Conservation (phyloP, 768 basidiomycete species). For the Phlebiopsis gigantea region DNA sequence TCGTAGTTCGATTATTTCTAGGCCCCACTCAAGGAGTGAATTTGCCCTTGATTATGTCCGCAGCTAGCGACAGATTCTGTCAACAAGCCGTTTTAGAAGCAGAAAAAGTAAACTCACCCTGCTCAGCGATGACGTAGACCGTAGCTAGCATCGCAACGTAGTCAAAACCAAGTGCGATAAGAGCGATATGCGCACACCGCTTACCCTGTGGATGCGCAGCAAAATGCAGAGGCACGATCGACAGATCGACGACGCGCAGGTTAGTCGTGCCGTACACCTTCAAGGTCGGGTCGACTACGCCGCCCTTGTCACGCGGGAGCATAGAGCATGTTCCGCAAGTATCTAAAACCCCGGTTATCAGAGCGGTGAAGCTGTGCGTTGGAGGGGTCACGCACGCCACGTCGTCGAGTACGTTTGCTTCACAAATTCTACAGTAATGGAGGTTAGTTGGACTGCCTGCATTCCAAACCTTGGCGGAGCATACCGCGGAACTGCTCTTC, state of each 20-base stretch:
- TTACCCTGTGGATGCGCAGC: conserved; percentile 31
- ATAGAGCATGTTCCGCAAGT: conserved; percentile 35
- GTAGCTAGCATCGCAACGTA: neutral
- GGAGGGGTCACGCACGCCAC: conserved; percentile 11
- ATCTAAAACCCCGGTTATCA: conserved; percentile 12
- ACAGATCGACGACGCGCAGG: conserved; percentile 39
- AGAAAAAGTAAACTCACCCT: conserved; percentile 14
- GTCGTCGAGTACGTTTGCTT: conserved; percentile 16
- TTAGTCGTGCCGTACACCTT: conserved; percentile 33
- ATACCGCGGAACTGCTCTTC: conserved; percentile 23
- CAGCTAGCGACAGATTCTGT: conserved; percentile 10
- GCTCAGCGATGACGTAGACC: conserved; percentile 25
- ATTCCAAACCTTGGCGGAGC: neutral
- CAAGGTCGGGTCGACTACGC: conserved; percentile 28
- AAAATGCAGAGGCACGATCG: conserved; percentile 35
- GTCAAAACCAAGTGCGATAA: conserved; percentile 3
- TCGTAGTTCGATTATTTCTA: no score
- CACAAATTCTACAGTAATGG: conserved; percentile 14
- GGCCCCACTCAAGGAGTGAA: conserved; percentile 2
- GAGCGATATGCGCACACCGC: neutral
- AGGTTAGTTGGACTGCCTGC: neutral
- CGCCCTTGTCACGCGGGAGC: conserved; percentile 29
- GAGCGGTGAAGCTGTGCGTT: no score
- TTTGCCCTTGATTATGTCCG: conserved; percentile 24
- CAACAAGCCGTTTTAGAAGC: neutral